Percentiles rank a stretch among this genome's conserved stretches.
Conservation (phyloP, 2,329 filamentous ascomycete species). For the Paecilomyces sp. region DNA sequence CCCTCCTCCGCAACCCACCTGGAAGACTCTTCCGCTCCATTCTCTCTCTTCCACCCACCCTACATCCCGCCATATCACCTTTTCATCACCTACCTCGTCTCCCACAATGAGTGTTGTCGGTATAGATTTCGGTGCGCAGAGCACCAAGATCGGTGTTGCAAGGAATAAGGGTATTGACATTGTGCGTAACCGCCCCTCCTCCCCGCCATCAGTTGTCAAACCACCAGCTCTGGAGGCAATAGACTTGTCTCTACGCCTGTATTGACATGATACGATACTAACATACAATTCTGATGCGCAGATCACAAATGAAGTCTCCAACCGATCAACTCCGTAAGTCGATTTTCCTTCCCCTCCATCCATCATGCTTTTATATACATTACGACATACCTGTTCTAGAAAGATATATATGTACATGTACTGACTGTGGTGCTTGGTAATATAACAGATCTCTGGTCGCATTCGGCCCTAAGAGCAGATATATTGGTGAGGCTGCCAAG, state of each 20-base stretch:
- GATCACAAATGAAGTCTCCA: constrained; percentile 99
- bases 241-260: neutral
- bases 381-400: no score
- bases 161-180: constrained; percentile 99
- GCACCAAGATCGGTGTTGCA: constrained; percentile 95
- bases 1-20: constrained; percentile 17
- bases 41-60: constrained; percentile 9
- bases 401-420: constrained; percentile 2
- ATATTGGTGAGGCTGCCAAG: constrained; percentile 91
- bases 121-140: constrained; percentile 92
- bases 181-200: constrained; percentile 54
- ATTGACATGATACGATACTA: neutral
- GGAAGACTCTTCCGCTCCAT: constrained; percentile 13
- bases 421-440: constrained; percentile 7
- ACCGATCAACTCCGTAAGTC: constrained; percentile 93
- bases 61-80: constrained; percentile 12
- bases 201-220: constrained; percentile 1
- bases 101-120: constrained; percentile 59
- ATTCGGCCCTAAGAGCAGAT: constrained; percentile 89
- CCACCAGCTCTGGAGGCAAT: neutral
- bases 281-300: constrained; percentile 33
- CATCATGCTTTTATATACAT: neutral
- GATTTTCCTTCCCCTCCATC: neutral
- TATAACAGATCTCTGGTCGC: constrained; percentile 73
- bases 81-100: constrained; percentile 5